Conservation (phyloP, 306 rosid species). For the Cucumis melo region DNA sequence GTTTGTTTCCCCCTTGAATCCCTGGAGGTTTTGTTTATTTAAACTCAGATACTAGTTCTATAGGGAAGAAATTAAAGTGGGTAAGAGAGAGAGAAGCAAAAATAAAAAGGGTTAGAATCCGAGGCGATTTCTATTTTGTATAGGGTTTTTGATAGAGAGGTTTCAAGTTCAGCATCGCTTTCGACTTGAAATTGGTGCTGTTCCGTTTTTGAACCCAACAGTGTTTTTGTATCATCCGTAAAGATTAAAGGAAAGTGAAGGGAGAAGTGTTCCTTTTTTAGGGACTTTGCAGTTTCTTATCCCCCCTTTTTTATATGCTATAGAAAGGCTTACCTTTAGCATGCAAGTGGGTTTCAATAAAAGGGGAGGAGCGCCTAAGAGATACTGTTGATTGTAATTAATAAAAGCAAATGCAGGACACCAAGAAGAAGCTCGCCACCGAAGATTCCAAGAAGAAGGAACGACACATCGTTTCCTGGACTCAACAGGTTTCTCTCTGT, state of each 20-base stretch:
- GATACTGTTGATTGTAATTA: slow-evolving; percentile 13
- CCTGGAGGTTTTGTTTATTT: slow-evolving; percentile 11
- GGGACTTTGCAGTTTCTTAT: slow-evolving; percentile 9
- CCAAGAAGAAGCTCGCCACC: slow-evolving; percentile 25
- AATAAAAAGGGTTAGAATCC: slow-evolving; percentile 69
- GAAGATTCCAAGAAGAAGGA: slow-evolving; percentile 98
- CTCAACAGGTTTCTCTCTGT: slow-evolving; percentile 52
- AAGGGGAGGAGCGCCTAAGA: slow-evolving; percentile 61
- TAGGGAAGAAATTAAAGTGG: slow-evolving; percentile 17
- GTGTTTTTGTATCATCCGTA: slow-evolving; percentile 4
- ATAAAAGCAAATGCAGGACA: slow-evolving; percentile 52
- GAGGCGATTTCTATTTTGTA: slow-evolving; percentile 38
- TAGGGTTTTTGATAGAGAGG: slow-evolving; percentile 19
- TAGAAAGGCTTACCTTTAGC: slow-evolving; percentile 44
- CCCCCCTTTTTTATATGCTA: slow-evolving; percentile 6
- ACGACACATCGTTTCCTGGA: slow-evolving; percentile 97
- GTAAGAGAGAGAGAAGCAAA: neutral
- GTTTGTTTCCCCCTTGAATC: slow-evolving; percentile 5
- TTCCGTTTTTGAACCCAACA: slow-evolving; percentile 21
- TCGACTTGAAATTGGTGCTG: slow-evolving; percentile 20
- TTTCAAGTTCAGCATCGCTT: slow-evolving; percentile 27
- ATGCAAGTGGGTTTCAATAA: slow-evolving; percentile 58
- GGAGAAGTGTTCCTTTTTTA: slow-evolving; percentile 2
- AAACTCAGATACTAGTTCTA: slow-evolving; percentile 14
- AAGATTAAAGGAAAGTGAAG: slow-evolving; percentile 9